Evolutionary conservation across 192 early-diverging fungal species (phyloP).

Genomic region (Coemansia furcata): DNA sequence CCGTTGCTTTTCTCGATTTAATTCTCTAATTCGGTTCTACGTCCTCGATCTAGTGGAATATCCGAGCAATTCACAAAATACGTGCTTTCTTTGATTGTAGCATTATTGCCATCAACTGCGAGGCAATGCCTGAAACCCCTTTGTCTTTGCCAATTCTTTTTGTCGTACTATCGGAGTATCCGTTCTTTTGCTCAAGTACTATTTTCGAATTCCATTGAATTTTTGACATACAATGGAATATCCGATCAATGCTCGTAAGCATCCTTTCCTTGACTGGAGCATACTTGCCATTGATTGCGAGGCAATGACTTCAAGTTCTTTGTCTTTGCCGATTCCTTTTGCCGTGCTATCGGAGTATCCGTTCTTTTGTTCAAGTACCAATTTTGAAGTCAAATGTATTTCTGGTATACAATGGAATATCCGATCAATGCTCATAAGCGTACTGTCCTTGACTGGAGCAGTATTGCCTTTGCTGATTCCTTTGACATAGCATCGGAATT

Average conservation of each 20-base stretch:
- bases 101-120: no score
- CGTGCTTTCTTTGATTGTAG: no score
- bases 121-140: no score
- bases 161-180: neutral
- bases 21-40: no score
- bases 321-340: no score
- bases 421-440: neutral
- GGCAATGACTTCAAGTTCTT: no score
- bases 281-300: no score
- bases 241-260: no score
- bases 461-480: neutral
- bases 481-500: neutral
- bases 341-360: neutral
- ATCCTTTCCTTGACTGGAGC: no score
- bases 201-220: neutral
- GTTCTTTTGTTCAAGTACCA: neutral
- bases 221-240: neutral
- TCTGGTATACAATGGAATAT: neutral
- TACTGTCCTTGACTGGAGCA: neutral
- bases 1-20: neutral
- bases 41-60: no score
- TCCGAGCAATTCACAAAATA: no score
- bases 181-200: neutral
- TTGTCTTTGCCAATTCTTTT: no score
- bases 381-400: neutral